Evolutionary conservation across 768 basidiomycete genomes (phyloP), one percentile per base, ranked within the genome.

Genomic region (Hypholoma sublateritium): DNA sequence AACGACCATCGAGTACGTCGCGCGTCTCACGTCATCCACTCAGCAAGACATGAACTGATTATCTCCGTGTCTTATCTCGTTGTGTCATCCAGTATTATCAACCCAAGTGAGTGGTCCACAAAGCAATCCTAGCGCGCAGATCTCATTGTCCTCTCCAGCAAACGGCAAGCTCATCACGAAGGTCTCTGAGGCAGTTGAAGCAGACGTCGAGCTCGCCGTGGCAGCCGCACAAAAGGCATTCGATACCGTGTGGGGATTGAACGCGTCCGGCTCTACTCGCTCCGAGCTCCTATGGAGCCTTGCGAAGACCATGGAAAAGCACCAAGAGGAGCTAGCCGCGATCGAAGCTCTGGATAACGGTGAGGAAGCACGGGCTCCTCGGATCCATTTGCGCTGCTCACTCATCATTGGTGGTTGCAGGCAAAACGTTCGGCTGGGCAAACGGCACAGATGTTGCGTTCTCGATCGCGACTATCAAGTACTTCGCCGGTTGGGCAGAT

Each of bases 401-500:
- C 5, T 28, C 4, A 25, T 44, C 14, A 12, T 9, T 13, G 13
- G 19, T 19, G 19, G 11, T n/a, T 5, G n/a, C 39, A 83, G 84
- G 86, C 43, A 89, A 89, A 72, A 78, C 83, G 1, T 88, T 78
- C 66, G 32, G 50, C 6, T 76, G 71, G 69, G 77, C 85, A 8
- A 81, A 75, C 57, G 70, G 65, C 17, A 72, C 65, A 0, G 90
- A 91, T 62, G 68, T 89, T 3, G 62, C 65, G 0, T 71, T 72
- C 53, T 70, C 81, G 0, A 77, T 86, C 57, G 74, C 70, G 17
- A 75, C 76, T 28, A 70, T 93, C 63, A 78, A 84, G 39, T 96
- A 95, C 74, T 98, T 89, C 64, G 91, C 86, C 43, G 95, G 94
- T 17, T 91, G 91, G 86, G 91, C 93, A 24, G 94, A 95, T 76